Evolutionary conservation across 2,329 filamentous ascomycete species (phyloP), one percentile per base, ranked within the genome.

Genomic region (Claviceps sp.): DNA sequence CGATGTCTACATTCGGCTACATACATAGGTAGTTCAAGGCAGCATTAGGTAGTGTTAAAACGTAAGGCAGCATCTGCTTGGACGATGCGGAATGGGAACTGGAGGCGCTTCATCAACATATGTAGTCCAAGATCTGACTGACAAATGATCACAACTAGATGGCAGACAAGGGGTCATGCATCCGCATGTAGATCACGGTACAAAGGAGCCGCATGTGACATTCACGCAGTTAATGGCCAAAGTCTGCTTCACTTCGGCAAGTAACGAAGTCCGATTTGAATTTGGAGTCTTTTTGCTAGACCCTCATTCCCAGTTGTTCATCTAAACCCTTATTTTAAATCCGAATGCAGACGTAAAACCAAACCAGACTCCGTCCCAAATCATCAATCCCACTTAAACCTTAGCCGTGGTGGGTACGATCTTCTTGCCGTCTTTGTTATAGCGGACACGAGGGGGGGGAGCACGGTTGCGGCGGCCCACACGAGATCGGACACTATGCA

Each of bases 391-490:
- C 59, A 56, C 56, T 60, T 66, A 70, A 59, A 56, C 66, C 67
- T 70, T 70, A 54, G 67, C 61, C 59, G 62, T 49, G 70, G 85
- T 86, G 62, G 91, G 89, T 73, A 84, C 85, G 72, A 98, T 84
- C 86, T 98, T 98, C 89, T 98, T 98, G 81, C 90, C 91, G 71
- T 98, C 93, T 86, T 97, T 96, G 87, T 98, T 98, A 88, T 95
- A 98, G 68, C 93, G 82, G 68, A 98, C 90, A 71, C 93, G 84
- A 70, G 93, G 93, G 64, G 93, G 93, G 68, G 93, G 94, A 67
- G 91, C 91, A 74, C 93, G 88, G 88, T 98, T 98, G 77, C 93
- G 93, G 74, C 93, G 91, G 67, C 94, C 93, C 70, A 86, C 90
- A 64, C 87, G 83, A 63, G 93, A 98, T 68, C 93, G 93, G 73